Base-by-base conservation (phyloP, 2,329 filamentous ascomycete species). In the Dothideomycetes sp. region DNA sequence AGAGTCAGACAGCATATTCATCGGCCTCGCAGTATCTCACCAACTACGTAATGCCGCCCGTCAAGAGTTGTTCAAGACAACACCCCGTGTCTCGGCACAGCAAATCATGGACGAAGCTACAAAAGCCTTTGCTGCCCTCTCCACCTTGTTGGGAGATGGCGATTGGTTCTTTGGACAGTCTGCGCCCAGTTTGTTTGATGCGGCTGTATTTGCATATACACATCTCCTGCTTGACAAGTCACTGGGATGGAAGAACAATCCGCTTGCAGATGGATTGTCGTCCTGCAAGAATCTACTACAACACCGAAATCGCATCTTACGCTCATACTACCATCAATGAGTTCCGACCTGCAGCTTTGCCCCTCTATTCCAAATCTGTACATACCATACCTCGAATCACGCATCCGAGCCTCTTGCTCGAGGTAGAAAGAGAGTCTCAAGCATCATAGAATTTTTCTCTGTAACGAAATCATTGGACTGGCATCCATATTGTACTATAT, bases 131-230 rank as follows among this genome's bases (percentile, higher is more conserved):
- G 64, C 68, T 27, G 76, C 80, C 2, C 61, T 85, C 7, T 74
- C 76, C 2, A 66, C 61, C 15, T 53, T 82, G 7, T 63, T 85
- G 8, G 76, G 70, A 1, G 60, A 71, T 1, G 60, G 76, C 25
- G 53, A 64, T 13, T 81, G 77, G 68, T 84, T 82, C 58, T 82
- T 80, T 53, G 70, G 65, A 4, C 56, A 59, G 43, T 36, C 60
- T 20, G 57, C 61, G 12, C 85, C 89, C 0, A 77, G 79, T 0
- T 56, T 89, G 17, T 89, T 96, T 51, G 91, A 98, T 62, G 88
- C 89, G 5, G 78, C 77, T 40, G 76, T 96, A 2, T 96, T 95
- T 63, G 80, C 86, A 3, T 98, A 95, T 61, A 88, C 84, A 0
- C 78, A 93, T 59, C 66, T 94, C 36, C 67, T 96, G 38, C 63